Evolutionary conservation across 164 flowering plant species (phyloP).

Genomic region (Magnolia kwangsiensis): DNA sequence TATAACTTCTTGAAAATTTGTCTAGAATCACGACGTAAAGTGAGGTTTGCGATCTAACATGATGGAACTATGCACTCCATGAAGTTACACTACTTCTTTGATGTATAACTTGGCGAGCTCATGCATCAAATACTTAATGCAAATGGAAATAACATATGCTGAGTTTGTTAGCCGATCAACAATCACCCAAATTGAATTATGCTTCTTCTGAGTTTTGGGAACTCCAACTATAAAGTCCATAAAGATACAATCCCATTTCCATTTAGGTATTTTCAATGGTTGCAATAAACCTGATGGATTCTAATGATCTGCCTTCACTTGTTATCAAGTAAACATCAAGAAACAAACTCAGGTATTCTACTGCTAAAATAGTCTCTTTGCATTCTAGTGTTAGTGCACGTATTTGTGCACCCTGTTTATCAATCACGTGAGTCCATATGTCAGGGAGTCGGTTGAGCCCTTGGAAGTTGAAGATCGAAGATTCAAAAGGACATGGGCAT

Average conservation of each 20-base stretch:
- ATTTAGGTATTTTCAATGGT: no score
- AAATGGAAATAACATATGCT: neutral
- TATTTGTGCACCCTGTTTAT: no score
- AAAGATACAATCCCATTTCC: no score
- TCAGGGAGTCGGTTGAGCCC: no score
- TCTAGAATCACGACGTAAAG: neutral
- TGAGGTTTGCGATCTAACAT: neutral
- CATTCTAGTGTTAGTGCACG: no score
- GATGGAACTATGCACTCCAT: neutral
- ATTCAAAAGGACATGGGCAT: no score
- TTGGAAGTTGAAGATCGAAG: no score
- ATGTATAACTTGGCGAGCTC: neutral
- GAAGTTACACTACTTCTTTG: neutral
- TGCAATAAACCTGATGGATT: neutral
- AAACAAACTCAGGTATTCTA: neutral
- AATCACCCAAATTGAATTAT: neutral
- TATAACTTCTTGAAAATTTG: neutral
- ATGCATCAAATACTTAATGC: neutral
- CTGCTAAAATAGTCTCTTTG: no score
- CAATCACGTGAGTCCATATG: no score
- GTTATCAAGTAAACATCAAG: neutral
- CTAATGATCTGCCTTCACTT: conserved; percentile 1
- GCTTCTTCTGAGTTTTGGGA: neutral
- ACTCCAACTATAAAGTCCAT: neutral
- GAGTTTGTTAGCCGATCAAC: neutral